These are phyloP conservation scores for Macadamia integrifolia DNA, from an alignment of 164 flowering plant genomes.

Conservation along the genomic window DNA sequence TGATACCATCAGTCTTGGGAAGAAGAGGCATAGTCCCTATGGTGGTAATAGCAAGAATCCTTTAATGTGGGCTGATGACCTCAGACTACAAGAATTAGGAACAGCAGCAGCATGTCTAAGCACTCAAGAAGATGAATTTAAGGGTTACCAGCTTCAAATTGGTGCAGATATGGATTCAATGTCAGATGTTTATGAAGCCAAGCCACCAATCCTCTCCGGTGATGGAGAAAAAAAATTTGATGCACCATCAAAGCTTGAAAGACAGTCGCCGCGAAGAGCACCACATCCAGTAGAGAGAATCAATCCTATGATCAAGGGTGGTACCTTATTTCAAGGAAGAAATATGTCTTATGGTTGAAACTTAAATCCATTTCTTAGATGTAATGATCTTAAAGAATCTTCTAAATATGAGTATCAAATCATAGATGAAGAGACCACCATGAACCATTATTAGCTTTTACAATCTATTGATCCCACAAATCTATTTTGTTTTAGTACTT, in stretches of 20 bases:
- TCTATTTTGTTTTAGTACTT: too few relatives aligned
- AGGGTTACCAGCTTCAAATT: slow-evolving; percentile 36
- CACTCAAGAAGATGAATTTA: slow-evolving; percentile 40
- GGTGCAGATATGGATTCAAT: slow-evolving; percentile 38
- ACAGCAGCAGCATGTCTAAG: slow-evolving; percentile 33
- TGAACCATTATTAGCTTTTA: too few relatives aligned
- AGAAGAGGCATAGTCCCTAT: slow-evolving; percentile 52
- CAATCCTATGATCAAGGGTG: slow-evolving; percentile 41
- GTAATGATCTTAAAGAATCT: background rate
- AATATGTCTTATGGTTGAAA: slow-evolving; percentile 50
- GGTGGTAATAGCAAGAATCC: slow-evolving; percentile 42
- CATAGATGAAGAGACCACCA: background rate
- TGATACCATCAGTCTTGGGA: slow-evolving; percentile 34
- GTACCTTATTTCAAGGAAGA: slow-evolving; percentile 35
- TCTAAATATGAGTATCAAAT: background rate
- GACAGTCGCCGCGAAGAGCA: slow-evolving; percentile 68
- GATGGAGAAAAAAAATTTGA: slow-evolving; percentile 41
- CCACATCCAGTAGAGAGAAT: slow-evolving; percentile 28
- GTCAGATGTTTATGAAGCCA: slow-evolving; percentile 52
- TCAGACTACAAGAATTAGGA: slow-evolving; percentile 53
- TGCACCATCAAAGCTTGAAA: slow-evolving; percentile 41
- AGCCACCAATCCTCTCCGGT: slow-evolving; percentile 41
- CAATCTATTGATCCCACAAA: too few relatives aligned
- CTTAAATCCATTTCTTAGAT: background rate
- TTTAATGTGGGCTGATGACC: slow-evolving; percentile 63